Base-by-base conservation (phyloP, 1,284 basidiomycete species). In the Microbotryum intermedium region DNA sequence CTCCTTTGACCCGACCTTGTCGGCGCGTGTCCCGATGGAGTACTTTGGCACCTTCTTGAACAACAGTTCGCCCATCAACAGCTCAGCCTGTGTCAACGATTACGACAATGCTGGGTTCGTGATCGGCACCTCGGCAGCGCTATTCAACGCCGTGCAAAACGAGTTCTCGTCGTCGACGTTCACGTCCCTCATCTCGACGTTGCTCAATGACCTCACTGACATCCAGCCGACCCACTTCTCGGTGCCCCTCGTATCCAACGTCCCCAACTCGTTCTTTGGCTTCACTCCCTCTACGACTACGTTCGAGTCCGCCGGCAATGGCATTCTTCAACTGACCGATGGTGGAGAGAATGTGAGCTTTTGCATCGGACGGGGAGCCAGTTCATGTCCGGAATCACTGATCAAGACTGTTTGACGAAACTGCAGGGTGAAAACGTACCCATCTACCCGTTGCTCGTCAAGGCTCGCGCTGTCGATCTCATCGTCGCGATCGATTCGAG, bases 401-500 rank as follows among this genome's bases (percentile, higher is more conserved):
- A 39, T 39, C 34, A 39, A 29, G 50, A n/a, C 18, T 10, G 30
- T 29, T 39, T 39, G 34, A 39, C 10, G 34, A 11, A 3, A 39
- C 34, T 39, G 18, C 13, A 39, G 34, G 57, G 60, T 16, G 50
- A 64, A 46, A 65, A 64, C 58, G 57, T 68, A 1, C 61, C 64
- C 1, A 20, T 67, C 25, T 80, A 79, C 16, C 80, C 83, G 5
- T 71, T 86, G 9, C 78, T 88, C 58, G 82, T 86, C 48, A 83
- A 80, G 50, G 80, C 80, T 1, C 78, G 87, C 48, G 76, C 70
- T 0, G 57, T 88, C 29, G 87, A 89, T 71, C 77, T 84, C 6
- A 78, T 89, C 56, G 77, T 89, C n/a, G 84, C 82, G 2, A 71
- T 86, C 9, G 87, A 89, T 69, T 78, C 78, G 5, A 83, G 82